A percentile compares a stretch with the other conserved stretches of the same genome.
These are phyloP conservation scores for Skeletonema potamos DNA, from an alignment of 108 stramenopile genomes.

Conservation along the genomic window DNA sequence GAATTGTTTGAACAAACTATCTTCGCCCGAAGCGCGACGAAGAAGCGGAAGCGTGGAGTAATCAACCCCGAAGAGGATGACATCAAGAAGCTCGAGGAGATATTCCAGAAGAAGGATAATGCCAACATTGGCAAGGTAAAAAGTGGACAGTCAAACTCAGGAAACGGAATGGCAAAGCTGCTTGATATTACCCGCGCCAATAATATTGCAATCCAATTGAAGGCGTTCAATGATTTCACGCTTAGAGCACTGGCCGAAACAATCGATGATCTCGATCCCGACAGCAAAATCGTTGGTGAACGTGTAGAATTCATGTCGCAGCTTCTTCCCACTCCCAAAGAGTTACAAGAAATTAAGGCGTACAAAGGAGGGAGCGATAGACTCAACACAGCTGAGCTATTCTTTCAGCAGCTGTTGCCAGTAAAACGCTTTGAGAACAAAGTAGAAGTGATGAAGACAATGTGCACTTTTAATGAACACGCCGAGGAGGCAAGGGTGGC, in stretches of 20 bases:
- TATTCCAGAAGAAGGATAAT: constrained; percentile 74
- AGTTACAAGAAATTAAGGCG: constrained; percentile 63
- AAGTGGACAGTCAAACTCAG: constrained; percentile 29
- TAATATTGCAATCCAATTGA: constrained; percentile 84
- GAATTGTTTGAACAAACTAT: constrained; percentile 62
- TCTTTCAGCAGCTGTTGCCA: constrained; percentile 68
- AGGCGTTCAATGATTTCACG: constrained; percentile 82
- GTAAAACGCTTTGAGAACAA: constrained; percentile 80
- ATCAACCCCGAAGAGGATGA: constrained; percentile 52
- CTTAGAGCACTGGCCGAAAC: constrained; percentile 66
- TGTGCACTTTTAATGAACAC: constrained; percentile 71
- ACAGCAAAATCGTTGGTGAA: constrained; percentile 69
- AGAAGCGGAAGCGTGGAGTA: constrained; percentile 44
- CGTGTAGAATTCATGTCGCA: constrained; percentile 76
- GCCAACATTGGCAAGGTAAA: constrained; percentile 23
- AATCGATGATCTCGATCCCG: constrained; percentile 77
- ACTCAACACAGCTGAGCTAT: constrained; percentile 77
- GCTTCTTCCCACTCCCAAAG: constrained; percentile 70
- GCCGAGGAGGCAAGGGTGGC: constrained; percentile 51
- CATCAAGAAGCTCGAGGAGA: constrained; percentile 72
- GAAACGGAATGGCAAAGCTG: constrained; percentile 69
- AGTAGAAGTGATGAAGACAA: constrained; percentile 73
- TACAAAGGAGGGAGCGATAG: constrained; percentile 66
- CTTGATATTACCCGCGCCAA: constrained; percentile 78
- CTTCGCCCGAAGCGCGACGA: constrained; percentile 45